phyloP scores from a whole-genome alignment of 2,329 filamentous ascomycete species.

The Exophiala alcalophila region DNA sequence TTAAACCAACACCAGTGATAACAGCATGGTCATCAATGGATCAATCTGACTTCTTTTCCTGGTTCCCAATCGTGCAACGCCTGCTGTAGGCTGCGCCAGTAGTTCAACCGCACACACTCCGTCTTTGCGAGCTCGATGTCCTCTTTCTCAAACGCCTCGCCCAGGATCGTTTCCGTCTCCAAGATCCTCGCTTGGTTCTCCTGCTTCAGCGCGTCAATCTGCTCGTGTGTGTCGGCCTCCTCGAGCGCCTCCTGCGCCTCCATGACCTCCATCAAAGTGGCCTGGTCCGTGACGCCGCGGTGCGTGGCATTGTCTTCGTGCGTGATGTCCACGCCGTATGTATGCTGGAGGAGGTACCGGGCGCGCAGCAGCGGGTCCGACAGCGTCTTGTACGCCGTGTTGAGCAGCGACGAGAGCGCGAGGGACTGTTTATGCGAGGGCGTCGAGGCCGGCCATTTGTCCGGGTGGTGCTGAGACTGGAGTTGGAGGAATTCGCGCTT shows the following conservation, averaged over 20 bases:
- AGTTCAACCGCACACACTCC: conserved; percentile 75
- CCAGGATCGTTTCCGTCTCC: conserved; percentile 62
- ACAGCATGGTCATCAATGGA: no score
- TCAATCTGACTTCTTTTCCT: conserved; percentile 60
- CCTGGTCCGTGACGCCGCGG: conserved; percentile 57
- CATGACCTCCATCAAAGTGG: conserved; percentile 79
- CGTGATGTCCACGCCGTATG: conserved; percentile 67
- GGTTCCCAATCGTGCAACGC: conserved; percentile 80
- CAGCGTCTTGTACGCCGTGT: conserved; percentile 87
- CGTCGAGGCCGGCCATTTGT: conserved; percentile 46
- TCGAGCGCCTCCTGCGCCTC: conserved; percentile 76
- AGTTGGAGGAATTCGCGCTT: conserved; percentile 82
- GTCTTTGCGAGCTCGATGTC: conserved; percentile 64
- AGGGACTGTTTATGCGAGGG: conserved; percentile 62
- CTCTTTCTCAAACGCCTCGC: conserved; percentile 61
- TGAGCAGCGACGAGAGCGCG: conserved; percentile 76
- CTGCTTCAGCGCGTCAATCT: conserved; percentile 62
- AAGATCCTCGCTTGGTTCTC: conserved; percentile 68
- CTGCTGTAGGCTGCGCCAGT: conserved; percentile 86
- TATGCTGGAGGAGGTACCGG: conserved; percentile 74
- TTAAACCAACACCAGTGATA: no score
- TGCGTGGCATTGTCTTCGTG: conserved; percentile 73
- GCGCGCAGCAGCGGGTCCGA: conserved; percentile 73
- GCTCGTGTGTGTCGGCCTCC: conserved; percentile 51
- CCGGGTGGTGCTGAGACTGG: conserved; percentile 57